Base-by-base conservation (phyloP, 139 green algal genomes). In the Pedinophyceae sp. region DNA sequence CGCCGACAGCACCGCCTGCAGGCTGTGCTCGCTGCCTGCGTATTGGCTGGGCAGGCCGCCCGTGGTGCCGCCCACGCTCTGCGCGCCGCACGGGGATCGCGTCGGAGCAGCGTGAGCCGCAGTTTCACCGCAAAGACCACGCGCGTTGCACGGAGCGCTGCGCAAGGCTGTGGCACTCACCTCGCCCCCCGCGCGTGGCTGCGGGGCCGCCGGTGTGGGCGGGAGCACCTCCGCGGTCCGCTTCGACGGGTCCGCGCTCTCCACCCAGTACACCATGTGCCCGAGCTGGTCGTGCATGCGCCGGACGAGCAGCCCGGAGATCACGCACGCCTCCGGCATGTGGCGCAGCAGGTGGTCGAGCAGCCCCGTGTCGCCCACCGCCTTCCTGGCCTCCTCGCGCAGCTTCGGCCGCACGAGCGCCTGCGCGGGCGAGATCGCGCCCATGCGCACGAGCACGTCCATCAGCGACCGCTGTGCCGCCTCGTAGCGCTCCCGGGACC, bases 331-430 rank as follows among this genome's bases (percentile, higher is more conserved):
- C 45, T 76, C 74, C 2, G 58, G 52, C 62, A 78, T 59, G 58
- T 82, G 73, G 34, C 82, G 82, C 26, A 82, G 68, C 58, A 82
- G 40, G 57, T 82, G 73, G 64, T 82, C 73, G 50, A 82, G 64
- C 51, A 82, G 61, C 0, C 73, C 17, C 7, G 69, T 82, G 61
- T 82, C 73, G 2, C 73, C 73, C 10, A 81, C 65, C 7, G 56
- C 39, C 48, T 60, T 73, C 48, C 73, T 62, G 2, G 73, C 73
- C 58, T 79, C 72, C 10, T 82, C 73, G 7, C 73, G 49, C 43
- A 81, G 59, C n/a, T 18, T 34, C 1, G 63, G 59, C 2, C 73
- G 63, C 57, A 78, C 65, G 19, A 81, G 65, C 0, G 65, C 54
- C 10, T 58, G 41, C 20, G 66, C 56, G 1, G 72, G 62, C 7